Evolutionary conservation across 768 basidiomycete genomes (phyloP).

Genomic region (Lyophyllum semitale): DNA sequence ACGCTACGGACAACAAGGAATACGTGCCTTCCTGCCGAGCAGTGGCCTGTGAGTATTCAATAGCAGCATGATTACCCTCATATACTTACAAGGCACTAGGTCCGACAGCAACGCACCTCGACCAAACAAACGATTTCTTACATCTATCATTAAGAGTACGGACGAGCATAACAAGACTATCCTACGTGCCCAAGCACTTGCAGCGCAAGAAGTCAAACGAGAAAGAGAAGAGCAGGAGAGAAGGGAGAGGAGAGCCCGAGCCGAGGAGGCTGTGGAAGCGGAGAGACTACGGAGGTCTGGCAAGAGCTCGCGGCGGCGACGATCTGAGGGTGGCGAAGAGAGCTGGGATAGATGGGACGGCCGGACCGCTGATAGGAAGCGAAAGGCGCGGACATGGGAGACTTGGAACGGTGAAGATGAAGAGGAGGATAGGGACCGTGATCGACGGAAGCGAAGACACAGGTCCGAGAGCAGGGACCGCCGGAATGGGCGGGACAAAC

Average conservation of each 20-base stretch:
- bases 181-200: conserved; percentile 67
- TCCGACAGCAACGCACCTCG: conserved; percentile 74
- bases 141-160: conserved; percentile 87
- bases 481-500: conserved; percentile 17
- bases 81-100: conserved; percentile 33
- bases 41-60: conserved; percentile 42
- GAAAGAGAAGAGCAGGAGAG: conserved; percentile 69
- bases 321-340: conserved; percentile 23
- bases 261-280: conserved; percentile 75
- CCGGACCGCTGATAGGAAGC: conserved; percentile 49
- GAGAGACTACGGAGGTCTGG: conserved; percentile 49
- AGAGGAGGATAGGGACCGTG: conserved; percentile 30
- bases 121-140: conserved; percentile 81
- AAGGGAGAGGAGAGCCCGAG: conserved; percentile 61
- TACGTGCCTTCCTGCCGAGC: conserved; percentile 72
- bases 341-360: conserved; percentile 58
- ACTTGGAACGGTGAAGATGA: conserved; percentile 47
- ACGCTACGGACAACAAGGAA: conserved; percentile 72
- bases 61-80: neutral
- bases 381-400: conserved; percentile 51
- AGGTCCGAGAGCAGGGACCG: conserved; percentile 26
- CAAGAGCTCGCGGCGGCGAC: conserved; percentile 26
- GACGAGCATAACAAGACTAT: conserved; percentile 95
- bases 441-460: conserved; percentile 23
- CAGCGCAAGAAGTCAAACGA: conserved; percentile 72